phyloP scores from a whole-genome alignment of 345 rosid species.

The Eucalyptus pauciflora region DNA sequence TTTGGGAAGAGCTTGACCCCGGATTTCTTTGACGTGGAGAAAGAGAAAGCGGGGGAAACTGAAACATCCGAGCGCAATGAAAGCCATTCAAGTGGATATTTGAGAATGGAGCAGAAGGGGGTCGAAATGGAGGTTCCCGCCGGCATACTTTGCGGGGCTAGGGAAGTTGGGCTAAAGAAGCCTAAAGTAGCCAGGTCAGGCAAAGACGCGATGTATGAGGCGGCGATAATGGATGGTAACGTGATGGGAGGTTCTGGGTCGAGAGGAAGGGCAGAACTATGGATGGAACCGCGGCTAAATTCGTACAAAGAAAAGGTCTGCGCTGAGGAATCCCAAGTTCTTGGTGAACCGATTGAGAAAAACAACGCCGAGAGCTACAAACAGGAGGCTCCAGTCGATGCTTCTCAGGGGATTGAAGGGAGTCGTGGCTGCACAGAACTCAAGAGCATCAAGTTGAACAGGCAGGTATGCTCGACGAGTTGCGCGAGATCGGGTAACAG shows the following conservation, averaged over 20 bases:
- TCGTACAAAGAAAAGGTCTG: background rate
- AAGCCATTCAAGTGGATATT: background rate
- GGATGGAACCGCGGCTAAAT: background rate
- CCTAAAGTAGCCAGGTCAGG: background rate
- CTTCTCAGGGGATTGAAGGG: background rate
- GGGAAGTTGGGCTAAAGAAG: background rate
- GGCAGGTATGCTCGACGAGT: conserved; percentile 10
- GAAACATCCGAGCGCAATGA: background rate
- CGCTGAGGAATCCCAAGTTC: background rate
- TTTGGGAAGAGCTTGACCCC: background rate
- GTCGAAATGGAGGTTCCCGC: background rate
- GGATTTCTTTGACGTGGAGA: background rate
- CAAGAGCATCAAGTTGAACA: background rate
- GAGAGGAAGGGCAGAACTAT: background rate
- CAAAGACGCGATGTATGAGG: background rate
- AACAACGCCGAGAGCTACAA: background rate
- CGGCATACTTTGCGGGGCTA: background rate
- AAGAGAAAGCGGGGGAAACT: background rate
- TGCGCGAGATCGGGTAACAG: conserved; percentile 62
- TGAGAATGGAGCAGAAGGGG: background rate
- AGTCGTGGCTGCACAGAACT: background rate
- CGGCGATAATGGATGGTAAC: background rate
- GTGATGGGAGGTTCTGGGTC: background rate
- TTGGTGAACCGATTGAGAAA: background rate
- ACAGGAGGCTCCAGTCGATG: background rate